A percentile compares a stretch with the other conserved stretches of the same genome.
Conservation (phyloP, 2,329 filamentous ascomycete genomes). For the Arthroderma sp. region DNA sequence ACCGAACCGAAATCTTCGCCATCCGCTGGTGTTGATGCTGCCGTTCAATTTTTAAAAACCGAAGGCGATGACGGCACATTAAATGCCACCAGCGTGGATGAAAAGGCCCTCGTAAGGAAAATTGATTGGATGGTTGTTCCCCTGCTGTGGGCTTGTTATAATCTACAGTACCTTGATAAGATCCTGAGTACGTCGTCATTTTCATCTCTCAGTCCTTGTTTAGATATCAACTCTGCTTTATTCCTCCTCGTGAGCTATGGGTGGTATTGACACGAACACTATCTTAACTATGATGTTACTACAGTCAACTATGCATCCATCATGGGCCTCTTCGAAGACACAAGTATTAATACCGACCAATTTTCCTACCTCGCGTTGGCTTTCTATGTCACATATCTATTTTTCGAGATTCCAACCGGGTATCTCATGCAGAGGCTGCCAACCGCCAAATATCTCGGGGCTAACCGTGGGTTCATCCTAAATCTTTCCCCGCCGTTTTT, state of each 20-base stretch:
- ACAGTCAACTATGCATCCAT: constrained; percentile 21
- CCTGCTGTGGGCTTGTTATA: constrained; percentile 40
- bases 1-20: no score
- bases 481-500: background rate
- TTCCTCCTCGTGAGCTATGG: no score
- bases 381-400: constrained; percentile 58
- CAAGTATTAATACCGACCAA: constrained; percentile 34
- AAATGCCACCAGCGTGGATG: constrained; percentile 43
- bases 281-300: background rate
- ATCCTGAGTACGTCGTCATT: constrained; percentile 26
- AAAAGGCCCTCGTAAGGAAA: constrained; percentile 21
- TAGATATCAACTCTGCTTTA: background rate
- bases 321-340: constrained; percentile 34
- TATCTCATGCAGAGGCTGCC: constrained; percentile 51
- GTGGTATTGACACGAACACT: no score
- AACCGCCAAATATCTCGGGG: constrained; percentile 52
- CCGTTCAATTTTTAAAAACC: constrained; percentile 74
- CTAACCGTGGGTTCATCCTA: constrained; percentile 26
- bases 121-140: constrained; percentile 37
- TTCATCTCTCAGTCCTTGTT: background rate
- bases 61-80: constrained; percentile 61
- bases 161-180: constrained; percentile 50
- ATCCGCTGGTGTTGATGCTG: constrained; percentile 59
- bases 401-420: constrained; percentile 62
- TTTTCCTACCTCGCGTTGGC: constrained; percentile 61